Conservation (phyloP, 169 alveolate species). For the Theileria annulata region DNA sequence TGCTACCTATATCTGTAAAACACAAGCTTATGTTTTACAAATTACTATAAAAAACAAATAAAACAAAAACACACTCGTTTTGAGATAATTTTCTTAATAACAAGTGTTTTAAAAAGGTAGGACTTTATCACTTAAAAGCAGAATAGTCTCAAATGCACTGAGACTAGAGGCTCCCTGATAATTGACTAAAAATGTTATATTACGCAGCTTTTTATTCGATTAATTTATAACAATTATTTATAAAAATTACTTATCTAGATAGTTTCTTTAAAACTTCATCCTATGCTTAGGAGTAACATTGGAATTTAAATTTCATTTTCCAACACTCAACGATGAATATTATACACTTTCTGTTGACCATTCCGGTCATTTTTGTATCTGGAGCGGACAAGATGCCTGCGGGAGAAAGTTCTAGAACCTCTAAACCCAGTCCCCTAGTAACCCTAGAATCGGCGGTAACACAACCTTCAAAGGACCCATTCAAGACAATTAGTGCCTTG, state of each 20-base stretch:
- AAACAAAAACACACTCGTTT: background rate
- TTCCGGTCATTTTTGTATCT: slow-evolving; percentile 7
- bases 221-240: too few species aligned
- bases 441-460: background rate
- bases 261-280: background rate
- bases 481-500: background rate
- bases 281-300: background rate
- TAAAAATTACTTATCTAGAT: background rate
- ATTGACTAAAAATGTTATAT: too few species aligned
- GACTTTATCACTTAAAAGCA: background rate
- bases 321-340: background rate
- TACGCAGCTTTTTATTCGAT: background rate
- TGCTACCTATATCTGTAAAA: background rate
- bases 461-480: background rate
- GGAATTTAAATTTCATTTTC: background rate
- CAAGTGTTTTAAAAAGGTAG: background rate
- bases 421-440: background rate
- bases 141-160: background rate
- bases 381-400: background rate
- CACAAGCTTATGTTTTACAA: background rate
- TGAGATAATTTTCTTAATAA: background rate
- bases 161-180: background rate
- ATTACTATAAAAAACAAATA: background rate
- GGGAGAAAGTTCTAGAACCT: background rate
- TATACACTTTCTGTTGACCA: background rate